Conservation (phyloP, 2,329 filamentous ascomycete species). For the Venturia asperata region DNA sequence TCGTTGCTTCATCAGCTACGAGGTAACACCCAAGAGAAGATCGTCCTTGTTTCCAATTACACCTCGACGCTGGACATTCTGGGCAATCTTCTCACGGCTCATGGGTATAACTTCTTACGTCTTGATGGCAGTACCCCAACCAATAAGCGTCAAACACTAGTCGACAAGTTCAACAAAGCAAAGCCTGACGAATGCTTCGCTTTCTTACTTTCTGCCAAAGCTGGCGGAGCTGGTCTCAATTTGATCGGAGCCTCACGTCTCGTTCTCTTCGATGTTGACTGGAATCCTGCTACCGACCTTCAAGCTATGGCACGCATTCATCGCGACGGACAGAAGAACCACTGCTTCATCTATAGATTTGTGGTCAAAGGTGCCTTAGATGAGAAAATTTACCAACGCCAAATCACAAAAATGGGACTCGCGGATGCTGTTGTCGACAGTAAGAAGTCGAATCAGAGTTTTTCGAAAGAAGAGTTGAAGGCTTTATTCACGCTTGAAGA, state of each 20-base stretch:
- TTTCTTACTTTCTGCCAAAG: conserved; percentile 66
- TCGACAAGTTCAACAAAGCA: conserved; percentile 62
- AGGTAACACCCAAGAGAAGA: conserved; percentile 54
- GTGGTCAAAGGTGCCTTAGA: conserved; percentile 62
- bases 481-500: conserved; percentile 62
- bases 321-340: conserved; percentile 61
- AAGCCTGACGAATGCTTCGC: conserved; percentile 53
- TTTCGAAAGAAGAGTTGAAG: conserved; percentile 58
- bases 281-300: conserved; percentile 67
- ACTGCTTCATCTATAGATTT: conserved; percentile 63
- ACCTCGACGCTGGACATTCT: conserved; percentile 65
- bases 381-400: conserved; percentile 68
- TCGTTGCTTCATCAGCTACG: conserved; percentile 55
- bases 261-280: conserved; percentile 66
- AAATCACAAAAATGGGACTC: conserved; percentile 63
- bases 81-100: conserved; percentile 51
- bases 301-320: conserved; percentile 72
- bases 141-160: conserved; percentile 57
- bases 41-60: conserved; percentile 70
- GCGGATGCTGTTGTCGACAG: conserved; percentile 66
- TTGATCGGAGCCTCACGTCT: conserved; percentile 64
- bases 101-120: conserved; percentile 57
- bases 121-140: conserved; percentile 61
- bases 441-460: conserved; percentile 53
- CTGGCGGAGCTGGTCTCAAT: conserved; percentile 63